Evolutionary conservation across 78 protist species (phyloP), one percentile per base, ranked within the genome.

Genomic region (Polysphondylium violaceum): DNA sequence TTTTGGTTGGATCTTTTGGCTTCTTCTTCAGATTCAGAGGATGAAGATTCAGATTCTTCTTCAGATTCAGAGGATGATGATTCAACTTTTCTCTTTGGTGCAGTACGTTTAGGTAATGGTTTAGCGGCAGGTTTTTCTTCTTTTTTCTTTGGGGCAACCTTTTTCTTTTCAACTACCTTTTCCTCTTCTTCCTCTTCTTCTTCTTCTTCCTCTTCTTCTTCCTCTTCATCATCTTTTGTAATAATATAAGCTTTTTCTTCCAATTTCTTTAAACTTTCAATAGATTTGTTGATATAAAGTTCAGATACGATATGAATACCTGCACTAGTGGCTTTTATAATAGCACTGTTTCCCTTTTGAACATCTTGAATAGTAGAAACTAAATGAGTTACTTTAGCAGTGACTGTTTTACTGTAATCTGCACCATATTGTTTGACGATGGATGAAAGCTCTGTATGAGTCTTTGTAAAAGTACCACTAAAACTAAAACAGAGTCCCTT

Each of bases 281-380:
- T 50, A 19, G 64, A 77, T 50, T 93, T 65, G 5, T 68, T 17
- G 31, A 93, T 38, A 29, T 43, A 93, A 25, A 56, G 68, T 53
- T 93, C 95, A 9, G 68, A 35, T 7, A 93, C 75, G 36, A 93
- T 76, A 21, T 17, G 43, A 14, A 88, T 61, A 41, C 79, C 79
- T 19, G 19, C 17, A 16, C 38, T 36, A 16, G 31, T 41, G 2
- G 79, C 91, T 43, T 83, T 83, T 25, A 14, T 21, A 50, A 83
- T 29, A 2, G 73, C 2, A 14, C 63, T 7, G 23, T 67, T 40
- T 16, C 27, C 31, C 63, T 83, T 83, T 25, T 83, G 55, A 50
- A 68, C 51, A 44, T 69, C 79, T 4, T 74, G 74, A 27, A n/a
- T 71, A n/a, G 77, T 83, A 27, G 91, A 55, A n/a, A 83, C 51